These are phyloP conservation scores for Microbotryum saponariae DNA, from an alignment of 1,284 basidiomycete genomes.

Conservation along the genomic window DNA sequence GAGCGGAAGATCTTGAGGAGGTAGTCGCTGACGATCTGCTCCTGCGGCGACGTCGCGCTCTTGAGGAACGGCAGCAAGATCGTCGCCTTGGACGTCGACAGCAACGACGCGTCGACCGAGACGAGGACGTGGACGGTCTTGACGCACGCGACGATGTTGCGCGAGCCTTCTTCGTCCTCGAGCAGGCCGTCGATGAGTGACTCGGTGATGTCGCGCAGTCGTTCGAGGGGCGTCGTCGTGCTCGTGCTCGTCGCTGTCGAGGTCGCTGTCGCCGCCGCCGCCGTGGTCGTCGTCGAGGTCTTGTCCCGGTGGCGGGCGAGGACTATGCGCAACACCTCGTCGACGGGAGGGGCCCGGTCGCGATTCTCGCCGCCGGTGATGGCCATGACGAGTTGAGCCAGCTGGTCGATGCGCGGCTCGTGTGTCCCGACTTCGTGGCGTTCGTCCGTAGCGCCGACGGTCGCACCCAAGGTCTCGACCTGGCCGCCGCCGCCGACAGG, in stretches of 20 bases:
- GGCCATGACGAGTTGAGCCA: constrained; percentile 63
- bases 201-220: constrained; percentile 70
- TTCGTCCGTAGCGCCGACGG: too few relatives aligned
- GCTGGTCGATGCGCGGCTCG: constrained; percentile 44
- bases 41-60: constrained; percentile 69
- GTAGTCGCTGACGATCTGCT: constrained; percentile 71
- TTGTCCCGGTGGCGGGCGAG: not conserved
- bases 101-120: constrained; percentile 65
- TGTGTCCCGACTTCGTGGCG: too few relatives aligned
- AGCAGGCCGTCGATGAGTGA: constrained; percentile 76
- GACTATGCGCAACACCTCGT: constrained; percentile 67
- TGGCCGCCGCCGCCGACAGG: too few relatives aligned
- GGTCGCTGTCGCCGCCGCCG: not conserved
- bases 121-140: constrained; percentile 74
- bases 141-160: constrained; percentile 74
- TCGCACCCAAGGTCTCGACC: too few relatives aligned
- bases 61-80: constrained; percentile 80
- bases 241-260: not conserved
- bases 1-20: constrained; percentile 78
- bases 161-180: constrained; percentile 62
- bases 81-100: constrained; percentile 71
- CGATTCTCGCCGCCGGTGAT: constrained; percentile 65
- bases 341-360: constrained; percentile 72
- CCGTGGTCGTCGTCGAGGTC: not conserved
- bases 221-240: constrained; percentile 49